A percentile compares a stretch with the other conserved stretches of the same genome.
Conservation (phyloP, 1,284 basidiomycete species). For the Takashimella tepidaria region DNA sequence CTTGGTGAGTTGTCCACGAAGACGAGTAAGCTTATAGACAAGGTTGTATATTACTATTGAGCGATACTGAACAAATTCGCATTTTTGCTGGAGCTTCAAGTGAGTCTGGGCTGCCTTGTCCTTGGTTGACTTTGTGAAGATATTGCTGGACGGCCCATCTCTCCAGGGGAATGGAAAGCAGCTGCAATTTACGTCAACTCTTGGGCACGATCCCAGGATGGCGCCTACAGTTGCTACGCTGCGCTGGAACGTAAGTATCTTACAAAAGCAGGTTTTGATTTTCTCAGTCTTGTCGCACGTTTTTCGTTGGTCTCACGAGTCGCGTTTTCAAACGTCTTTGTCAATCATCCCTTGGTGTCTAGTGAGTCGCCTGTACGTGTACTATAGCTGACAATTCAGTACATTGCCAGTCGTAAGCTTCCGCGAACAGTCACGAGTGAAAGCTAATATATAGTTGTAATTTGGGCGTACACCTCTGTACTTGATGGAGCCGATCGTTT, state of each 20-base stretch:
- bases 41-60: constrained; percentile 19
- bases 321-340: background rate
- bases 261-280: background rate
- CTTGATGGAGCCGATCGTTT: constrained; percentile 16
- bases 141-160: constrained; percentile 17
- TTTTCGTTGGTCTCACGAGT: constrained; percentile 4
- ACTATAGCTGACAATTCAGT: background rate
- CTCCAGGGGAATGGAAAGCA: constrained; percentile 22
- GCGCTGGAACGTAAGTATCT: constrained; percentile 14
- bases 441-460: constrained; percentile 11
- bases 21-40: background rate
- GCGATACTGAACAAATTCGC: constrained; percentile 22
- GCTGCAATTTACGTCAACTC: constrained; percentile 19
- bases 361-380: background rate
- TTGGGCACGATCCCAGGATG: constrained; percentile 23
- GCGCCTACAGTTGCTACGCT: constrained; percentile 12
- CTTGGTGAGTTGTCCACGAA: constrained; percentile 11
- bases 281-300: background rate
- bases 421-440: background rate
- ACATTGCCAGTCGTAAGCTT: background rate
- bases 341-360: constrained; percentile 3
- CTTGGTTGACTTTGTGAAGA: background rate
- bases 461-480: constrained; percentile 21
- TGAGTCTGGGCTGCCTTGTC: constrained; percentile 3
- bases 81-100: constrained; percentile 25